phyloP scores from a whole-genome alignment of 176 grass and related monocot species.

The Cenchrus fungigraminus region DNA sequence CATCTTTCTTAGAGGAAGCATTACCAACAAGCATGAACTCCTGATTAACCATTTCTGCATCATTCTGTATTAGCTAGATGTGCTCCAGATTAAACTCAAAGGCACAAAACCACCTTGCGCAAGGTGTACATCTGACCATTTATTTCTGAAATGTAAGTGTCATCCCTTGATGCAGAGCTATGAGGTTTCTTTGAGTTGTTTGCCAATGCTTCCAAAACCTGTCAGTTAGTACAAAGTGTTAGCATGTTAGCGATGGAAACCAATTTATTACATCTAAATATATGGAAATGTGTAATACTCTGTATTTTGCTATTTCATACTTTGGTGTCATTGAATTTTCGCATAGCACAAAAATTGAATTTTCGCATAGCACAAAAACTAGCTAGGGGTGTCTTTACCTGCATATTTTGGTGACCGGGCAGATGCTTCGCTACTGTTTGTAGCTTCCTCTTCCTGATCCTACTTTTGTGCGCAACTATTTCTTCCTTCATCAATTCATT shows the following conservation, averaged over 20 bases:
- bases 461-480: slow-evolving; percentile 62
- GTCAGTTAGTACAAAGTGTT: slow-evolving; percentile 33
- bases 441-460: neutral
- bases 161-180: slow-evolving; percentile 23
- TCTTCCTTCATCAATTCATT: slow-evolving; percentile 81
- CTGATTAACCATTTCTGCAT: too few relatives aligned
- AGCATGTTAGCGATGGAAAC: neutral
- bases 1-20: too few relatives aligned
- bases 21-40: too few relatives aligned
- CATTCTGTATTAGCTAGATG: neutral
- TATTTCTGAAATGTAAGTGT: slow-evolving; percentile 1
- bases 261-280: neutral
- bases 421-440: slow-evolving; percentile 62
- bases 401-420: slow-evolving; percentile 62
- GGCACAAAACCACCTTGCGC: slow-evolving; percentile 51
- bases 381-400: slow-evolving; percentile 45
- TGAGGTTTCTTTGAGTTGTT: slow-evolving; percentile 51
- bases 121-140: slow-evolving; percentile 25
- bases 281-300: neutral
- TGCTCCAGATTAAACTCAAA: neutral
- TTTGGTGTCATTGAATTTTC: slow-evolving; percentile 23
- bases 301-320: neutral
- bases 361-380: neutral
- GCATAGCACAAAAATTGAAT: slow-evolving; percentile 7
- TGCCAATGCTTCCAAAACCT: slow-evolving; percentile 61